phyloP scores from a whole-genome alignment of 2,329 filamentous ascomycete genomes.

The Diaporthe sp. region DNA sequence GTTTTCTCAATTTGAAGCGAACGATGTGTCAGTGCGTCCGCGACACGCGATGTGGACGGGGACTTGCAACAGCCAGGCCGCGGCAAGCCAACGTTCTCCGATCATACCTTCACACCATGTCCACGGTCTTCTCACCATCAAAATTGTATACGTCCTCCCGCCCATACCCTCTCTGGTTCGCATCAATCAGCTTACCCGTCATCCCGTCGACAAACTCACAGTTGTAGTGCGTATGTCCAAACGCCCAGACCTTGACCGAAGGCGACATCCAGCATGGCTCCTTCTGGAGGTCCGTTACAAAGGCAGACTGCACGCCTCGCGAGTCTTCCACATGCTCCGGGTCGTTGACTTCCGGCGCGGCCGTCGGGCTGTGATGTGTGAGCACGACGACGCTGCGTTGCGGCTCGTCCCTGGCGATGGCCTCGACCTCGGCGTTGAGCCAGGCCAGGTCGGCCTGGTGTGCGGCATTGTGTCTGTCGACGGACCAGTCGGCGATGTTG shows the following conservation, averaged over 20 bases:
- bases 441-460: neutral
- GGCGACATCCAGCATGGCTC: neutral
- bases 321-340: neutral
- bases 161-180: slow-evolving; percentile 7
- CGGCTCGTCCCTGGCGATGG: neutral
- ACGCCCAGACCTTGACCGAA: neutral
- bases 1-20: too few relatives aligned
- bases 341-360: neutral
- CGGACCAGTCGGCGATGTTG: neutral
- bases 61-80: neutral
- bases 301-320: neutral
- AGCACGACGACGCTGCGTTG: slow-evolving; percentile 1
- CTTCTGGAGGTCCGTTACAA: neutral
- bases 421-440: slow-evolving; percentile 2
- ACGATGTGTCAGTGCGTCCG: neutral
- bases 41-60: neutral
- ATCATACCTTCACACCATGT: neutral
- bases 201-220: neutral
- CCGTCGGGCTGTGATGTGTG: neutral
- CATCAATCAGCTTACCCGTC: slow-evolving; percentile 1
- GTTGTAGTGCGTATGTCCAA: neutral
- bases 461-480: neutral
- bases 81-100: neutral
- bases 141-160: neutral
- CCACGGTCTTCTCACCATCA: neutral